Evolutionary conservation across 768 basidiomycete species (phyloP), one percentile per base, ranked within the genome.

Genomic region (Boletus patriciae): DNA sequence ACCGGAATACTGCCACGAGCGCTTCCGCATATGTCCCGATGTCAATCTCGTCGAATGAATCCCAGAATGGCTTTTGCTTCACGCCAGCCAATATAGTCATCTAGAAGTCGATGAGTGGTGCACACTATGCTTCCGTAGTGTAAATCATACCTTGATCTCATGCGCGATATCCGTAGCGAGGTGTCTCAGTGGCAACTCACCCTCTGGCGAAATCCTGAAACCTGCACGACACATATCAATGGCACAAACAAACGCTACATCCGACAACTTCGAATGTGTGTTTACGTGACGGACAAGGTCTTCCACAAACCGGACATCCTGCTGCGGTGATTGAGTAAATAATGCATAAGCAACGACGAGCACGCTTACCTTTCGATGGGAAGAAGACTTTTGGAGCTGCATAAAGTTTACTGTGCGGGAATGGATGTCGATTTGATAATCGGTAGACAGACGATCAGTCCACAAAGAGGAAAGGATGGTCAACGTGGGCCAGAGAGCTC

Each of bases 401-500:
- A 66, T 61, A 37, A 74, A 69, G 48, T 61, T 72, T 33, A 56
- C 25, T 42, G 67, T 68, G 42, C 73, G 72, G 6, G 72, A 69
- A 46, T 73, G 71, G 6, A 56, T 65, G 55, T 72, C 71, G 18
- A 71, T 63, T 61, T 82, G 80, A 54, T 83, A 82, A 56, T 88
- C 86, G 11, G 78, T 71, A 41, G 79, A 73, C 46, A 93, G 73
- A 18, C 88, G 80, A 50, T 96, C 94, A 0, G 89, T 84, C 44
- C 87, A 88, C 47, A 88, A 79, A 52, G 86, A 84, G 36, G 89
- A 77, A 12, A 96, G 77, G 34, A 87, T 82, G 1, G 88, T 83
- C 58, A 96, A 78, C 0, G 87, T 84, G 0, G 94, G 94, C 89
- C 92, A 94, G 43, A 91, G 72, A 41, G 82, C 78, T 72, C 83